phyloP scores from a whole-genome alignment of 2,329 filamentous ascomycete genomes.

The Epicoccum sorghinum region DNA sequence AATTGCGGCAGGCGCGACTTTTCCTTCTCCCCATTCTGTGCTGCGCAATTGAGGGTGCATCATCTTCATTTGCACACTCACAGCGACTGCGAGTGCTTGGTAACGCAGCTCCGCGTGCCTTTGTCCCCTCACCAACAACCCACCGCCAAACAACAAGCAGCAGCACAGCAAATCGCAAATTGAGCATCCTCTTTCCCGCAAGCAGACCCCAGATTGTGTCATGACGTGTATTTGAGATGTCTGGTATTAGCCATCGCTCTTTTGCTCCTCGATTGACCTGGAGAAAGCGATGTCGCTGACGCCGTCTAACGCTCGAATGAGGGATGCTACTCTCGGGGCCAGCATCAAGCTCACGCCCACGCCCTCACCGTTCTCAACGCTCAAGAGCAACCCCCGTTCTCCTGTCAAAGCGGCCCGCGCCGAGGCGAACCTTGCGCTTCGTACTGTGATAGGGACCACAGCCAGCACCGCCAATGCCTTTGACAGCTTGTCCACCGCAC shows the following conservation, averaged over 20 bases:
- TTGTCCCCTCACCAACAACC: conserved; percentile 26
- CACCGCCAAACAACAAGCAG: not conserved
- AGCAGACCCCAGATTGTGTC: conserved; percentile 22
- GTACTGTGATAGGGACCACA: conserved; percentile 89
- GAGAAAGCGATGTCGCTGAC: conserved; percentile 48
- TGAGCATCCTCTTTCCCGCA: not conserved
- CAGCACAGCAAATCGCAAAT: not conserved
- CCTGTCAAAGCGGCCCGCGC: conserved; percentile 59
- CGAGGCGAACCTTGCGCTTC: conserved; percentile 68
- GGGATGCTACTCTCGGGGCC: conserved; percentile 45
- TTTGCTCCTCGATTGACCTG: conserved; percentile 33
- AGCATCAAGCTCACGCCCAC: conserved; percentile 67
- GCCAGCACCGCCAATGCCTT: conserved; percentile 85
- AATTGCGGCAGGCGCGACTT: conserved; percentile 11
- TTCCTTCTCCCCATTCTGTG: conserved; percentile 7
- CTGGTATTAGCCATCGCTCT: conserved; percentile 26
- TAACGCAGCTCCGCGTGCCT: conserved; percentile 19
- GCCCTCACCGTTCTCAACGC: conserved; percentile 64
- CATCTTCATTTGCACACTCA: not conserved
- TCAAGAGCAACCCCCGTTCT: conserved; percentile 67
- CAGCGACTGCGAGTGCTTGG: not conserved
- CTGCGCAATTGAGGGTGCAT: not conserved
- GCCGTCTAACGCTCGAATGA: conserved; percentile 50
- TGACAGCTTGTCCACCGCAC: conserved; percentile 73
- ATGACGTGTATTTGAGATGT: conserved; percentile 39